A percentile compares a stretch with the other conserved stretches of the same genome.
Evolutionary conservation across 306 rosid species (phyloP).

Genomic region (Prunus mira): DNA sequence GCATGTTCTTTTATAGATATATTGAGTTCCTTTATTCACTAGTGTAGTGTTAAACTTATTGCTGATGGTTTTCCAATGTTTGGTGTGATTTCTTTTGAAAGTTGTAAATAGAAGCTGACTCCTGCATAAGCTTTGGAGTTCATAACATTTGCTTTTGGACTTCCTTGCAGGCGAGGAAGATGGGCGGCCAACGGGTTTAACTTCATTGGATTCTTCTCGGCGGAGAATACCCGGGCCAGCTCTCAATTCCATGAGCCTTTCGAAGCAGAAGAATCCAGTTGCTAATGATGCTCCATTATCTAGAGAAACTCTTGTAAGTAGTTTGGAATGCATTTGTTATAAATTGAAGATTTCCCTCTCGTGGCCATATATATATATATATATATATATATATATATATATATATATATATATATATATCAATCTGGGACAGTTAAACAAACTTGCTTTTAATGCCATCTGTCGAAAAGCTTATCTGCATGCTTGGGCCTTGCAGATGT

Average conservation of each 20-base stretch:
- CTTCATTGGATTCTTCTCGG: slow-evolving; percentile 68
- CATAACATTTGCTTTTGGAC: slow-evolving; percentile 9
- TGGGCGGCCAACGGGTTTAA: slow-evolving; percentile 61
- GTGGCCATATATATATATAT: neutral
- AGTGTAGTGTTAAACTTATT: neutral
- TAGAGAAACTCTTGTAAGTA: slow-evolving; percentile 43
- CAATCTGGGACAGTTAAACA: neutral
- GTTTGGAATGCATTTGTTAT: slow-evolving; percentile 14
- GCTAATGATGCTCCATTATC: slow-evolving; percentile 31
- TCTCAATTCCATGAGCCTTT: slow-evolving; percentile 51
- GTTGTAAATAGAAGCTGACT: slow-evolving; percentile 5
- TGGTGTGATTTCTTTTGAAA: neutral
- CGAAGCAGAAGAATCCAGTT: slow-evolving; percentile 41
- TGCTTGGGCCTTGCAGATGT: slow-evolving; percentile 44
- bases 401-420: no score
- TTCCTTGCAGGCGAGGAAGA: slow-evolving; percentile 62
- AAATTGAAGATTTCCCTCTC: neutral
- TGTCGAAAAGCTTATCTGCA: neutral
- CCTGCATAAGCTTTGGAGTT: neutral
- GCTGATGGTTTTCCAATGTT: slow-evolving; percentile 8
- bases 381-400: no score
- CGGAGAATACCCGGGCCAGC: slow-evolving; percentile 69
- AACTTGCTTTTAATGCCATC: neutral
- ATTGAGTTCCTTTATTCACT: neutral
- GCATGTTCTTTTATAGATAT: neutral